Evolutionary conservation across 2,329 filamentous ascomycete genomes (phyloP).

Genomic region (Rutstroemia sp.): DNA sequence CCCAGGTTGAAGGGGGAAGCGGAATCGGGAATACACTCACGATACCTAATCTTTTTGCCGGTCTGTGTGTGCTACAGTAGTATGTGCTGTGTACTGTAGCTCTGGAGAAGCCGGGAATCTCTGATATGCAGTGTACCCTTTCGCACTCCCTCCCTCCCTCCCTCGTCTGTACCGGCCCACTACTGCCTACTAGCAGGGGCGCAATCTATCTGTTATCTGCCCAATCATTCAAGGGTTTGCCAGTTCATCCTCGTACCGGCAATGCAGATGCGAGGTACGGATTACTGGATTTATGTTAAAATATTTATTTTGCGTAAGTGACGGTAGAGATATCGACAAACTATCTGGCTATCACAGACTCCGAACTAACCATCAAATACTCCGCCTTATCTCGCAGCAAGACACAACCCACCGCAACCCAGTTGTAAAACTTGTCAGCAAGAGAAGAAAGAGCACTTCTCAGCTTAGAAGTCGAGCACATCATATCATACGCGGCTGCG

Average conservation of each 20-base stretch:
- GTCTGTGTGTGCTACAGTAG: too few relatives aligned
- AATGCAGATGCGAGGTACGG: slow-evolving; percentile 18
- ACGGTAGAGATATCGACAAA: not conserved
- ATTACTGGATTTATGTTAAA: slow-evolving; percentile 14
- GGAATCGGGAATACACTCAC: too few relatives aligned
- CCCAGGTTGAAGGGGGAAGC: not conserved
- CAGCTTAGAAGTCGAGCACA: not conserved
- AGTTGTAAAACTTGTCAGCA: not conserved
- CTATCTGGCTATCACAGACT: too few relatives aligned
- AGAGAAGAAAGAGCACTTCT: not conserved
- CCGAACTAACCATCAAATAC: slow-evolving; percentile 2
- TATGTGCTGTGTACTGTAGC: too few relatives aligned
- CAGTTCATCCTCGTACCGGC: slow-evolving; percentile 5
- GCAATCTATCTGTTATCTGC: not conserved
- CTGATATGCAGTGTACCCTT: too few relatives aligned
- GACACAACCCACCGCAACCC: not conserved
- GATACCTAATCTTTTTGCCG: too few relatives aligned
- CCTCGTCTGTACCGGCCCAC: too few relatives aligned
- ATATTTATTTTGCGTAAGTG: slow-evolving; percentile 3
- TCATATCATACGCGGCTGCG: not conserved
- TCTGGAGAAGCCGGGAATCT: too few relatives aligned
- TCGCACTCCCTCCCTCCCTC: too few relatives aligned
- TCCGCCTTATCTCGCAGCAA: not conserved
- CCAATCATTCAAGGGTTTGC: slow-evolving; percentile 6
- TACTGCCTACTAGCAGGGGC: not conserved